phyloP scores from a whole-genome alignment of 2,329 filamentous ascomycete species.

The Colletotrichum sansevieriae region DNA sequence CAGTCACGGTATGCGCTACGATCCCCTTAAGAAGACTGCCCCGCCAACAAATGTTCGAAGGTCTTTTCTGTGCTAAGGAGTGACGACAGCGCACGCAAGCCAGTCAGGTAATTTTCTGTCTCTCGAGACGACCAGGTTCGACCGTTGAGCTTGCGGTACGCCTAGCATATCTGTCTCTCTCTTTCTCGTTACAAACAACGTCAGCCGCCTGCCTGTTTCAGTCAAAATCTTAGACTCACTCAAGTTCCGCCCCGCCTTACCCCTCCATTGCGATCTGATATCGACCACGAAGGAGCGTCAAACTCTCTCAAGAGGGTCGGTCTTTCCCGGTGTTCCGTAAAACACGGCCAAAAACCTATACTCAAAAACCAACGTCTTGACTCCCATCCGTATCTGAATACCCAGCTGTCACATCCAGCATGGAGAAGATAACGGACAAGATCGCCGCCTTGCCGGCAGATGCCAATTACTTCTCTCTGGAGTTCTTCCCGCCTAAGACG shows the following conservation, averaged over 20 bases:
- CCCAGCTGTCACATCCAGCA: constrained; percentile 49
- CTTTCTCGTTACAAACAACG: constrained; percentile 6
- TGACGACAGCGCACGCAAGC: constrained; percentile 38
- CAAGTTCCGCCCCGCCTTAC: constrained; percentile 21
- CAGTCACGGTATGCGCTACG: constrained; percentile 26
- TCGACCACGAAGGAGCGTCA: constrained; percentile 7
- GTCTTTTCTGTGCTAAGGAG: constrained; percentile 33
- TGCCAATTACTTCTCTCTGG: constrained; percentile 91
- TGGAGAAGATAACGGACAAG: constrained; percentile 95
- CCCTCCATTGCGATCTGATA: constrained; percentile 33
- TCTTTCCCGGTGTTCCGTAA: background rate
- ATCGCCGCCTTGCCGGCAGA: constrained; percentile 88
- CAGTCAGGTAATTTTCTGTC: constrained; percentile 28
- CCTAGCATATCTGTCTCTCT: constrained; percentile 1
- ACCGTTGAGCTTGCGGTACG: constrained; percentile 13
- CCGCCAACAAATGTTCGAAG: constrained; percentile 28
- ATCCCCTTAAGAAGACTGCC: constrained; percentile 28
- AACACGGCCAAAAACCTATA: background rate
- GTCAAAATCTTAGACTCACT: constrained; percentile 25
- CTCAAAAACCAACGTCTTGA: background rate
- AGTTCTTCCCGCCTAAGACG: constrained; percentile 99
- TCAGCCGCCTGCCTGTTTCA: constrained; percentile 18
- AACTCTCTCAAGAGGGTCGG: background rate
- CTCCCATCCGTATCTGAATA: constrained; percentile 3
- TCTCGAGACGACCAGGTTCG: constrained; percentile 1